Percentiles rank a stretch among this genome's conserved stretches.
Evolutionary conservation across 2,329 filamentous ascomycete genomes (phyloP).

Genomic region (Epicoccum sorghinum): DNA sequence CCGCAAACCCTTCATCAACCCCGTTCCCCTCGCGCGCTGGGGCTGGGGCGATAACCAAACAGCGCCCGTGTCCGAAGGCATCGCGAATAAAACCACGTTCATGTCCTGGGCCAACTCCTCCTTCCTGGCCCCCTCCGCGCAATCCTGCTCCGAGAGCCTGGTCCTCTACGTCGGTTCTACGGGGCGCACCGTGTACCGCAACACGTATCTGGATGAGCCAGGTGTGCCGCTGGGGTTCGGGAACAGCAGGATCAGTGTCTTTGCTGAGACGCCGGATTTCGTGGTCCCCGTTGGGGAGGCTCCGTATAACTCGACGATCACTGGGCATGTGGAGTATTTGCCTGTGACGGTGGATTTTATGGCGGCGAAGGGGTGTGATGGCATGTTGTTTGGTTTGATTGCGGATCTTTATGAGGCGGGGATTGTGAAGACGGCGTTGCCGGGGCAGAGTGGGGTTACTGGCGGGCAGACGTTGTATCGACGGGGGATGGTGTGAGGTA

Average conservation of each 20-base stretch:
- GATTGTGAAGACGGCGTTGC: slow-evolving; percentile 53
- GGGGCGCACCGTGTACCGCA: slow-evolving; percentile 52
- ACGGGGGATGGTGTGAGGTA: slow-evolving; percentile 20
- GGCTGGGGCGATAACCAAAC: slow-evolving; percentile 52
- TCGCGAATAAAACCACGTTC: slow-evolving; percentile 59
- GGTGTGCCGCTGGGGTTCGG: slow-evolving; percentile 56
- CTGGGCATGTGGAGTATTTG: slow-evolving; percentile 56
- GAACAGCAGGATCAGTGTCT: slow-evolving; percentile 55
- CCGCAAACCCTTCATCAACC: slow-evolving; percentile 57
- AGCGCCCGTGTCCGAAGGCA: slow-evolving; percentile 49
- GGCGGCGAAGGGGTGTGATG: slow-evolving; percentile 66
- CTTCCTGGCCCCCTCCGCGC: slow-evolving; percentile 50
- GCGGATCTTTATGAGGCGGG: slow-evolving; percentile 58
- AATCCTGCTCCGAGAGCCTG: slow-evolving; percentile 58
- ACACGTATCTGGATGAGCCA: slow-evolving; percentile 53
- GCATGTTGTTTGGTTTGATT: slow-evolving; percentile 62
- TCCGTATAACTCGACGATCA: slow-evolving; percentile 56
- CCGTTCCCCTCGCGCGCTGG: slow-evolving; percentile 57
- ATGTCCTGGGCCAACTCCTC: slow-evolving; percentile 56
- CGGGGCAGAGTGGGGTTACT: slow-evolving; percentile 50
- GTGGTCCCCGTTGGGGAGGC: slow-evolving; percentile 54
- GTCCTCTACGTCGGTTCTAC: slow-evolving; percentile 55
- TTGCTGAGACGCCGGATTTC: slow-evolving; percentile 56
- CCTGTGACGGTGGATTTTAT: slow-evolving; percentile 65
- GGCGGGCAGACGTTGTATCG: slow-evolving; percentile 51